Percentiles rank a stretch among this genome's conserved stretches.
phyloP scores from a whole-genome alignment of 2,329 filamentous ascomycete species.

The Fusarium decemcellulare region DNA sequence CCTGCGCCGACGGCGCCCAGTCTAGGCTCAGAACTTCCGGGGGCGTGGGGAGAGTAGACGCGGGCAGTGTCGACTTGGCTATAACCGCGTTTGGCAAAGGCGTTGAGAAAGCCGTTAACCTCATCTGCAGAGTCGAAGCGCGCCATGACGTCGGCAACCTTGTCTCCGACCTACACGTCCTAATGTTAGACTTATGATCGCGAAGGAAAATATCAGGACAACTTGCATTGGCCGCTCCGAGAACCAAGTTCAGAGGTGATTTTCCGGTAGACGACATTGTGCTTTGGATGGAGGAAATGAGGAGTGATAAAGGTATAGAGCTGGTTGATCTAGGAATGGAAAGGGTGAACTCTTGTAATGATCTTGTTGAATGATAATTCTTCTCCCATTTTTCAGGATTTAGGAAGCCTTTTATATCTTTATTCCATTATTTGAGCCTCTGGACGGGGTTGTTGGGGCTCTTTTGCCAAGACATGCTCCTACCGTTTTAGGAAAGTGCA shows the following conservation, averaged over 20 bases:
- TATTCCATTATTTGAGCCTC: background rate
- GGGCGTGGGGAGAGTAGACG: constrained; percentile 48
- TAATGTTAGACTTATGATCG: background rate
- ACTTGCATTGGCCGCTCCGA: constrained; percentile 35
- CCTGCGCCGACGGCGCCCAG: constrained; percentile 48
- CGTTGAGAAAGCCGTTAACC: constrained; percentile 40
- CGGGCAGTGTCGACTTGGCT: constrained; percentile 51
- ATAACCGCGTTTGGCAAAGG: constrained; percentile 45
- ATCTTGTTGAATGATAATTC: background rate
- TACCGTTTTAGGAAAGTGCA: constrained; percentile 20
- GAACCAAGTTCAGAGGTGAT: constrained; percentile 30
- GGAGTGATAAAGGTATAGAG: background rate
- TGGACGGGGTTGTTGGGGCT: background rate
- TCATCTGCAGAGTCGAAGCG: constrained; percentile 46
- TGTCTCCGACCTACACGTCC: constrained; percentile 41
- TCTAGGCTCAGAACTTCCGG: constrained; percentile 48
- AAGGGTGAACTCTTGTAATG: no score
- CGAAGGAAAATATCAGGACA: fast-evolving
- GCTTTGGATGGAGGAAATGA: background rate
- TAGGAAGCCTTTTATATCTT: background rate
- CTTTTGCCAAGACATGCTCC: constrained; percentile 25
- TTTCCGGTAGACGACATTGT: constrained; percentile 16
- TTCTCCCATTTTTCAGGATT: background rate
- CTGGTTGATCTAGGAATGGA: no score
- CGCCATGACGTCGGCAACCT: constrained; percentile 34